phyloP scores from a whole-genome alignment of 208 protist species.

The Leishmania mexicana region DNA sequence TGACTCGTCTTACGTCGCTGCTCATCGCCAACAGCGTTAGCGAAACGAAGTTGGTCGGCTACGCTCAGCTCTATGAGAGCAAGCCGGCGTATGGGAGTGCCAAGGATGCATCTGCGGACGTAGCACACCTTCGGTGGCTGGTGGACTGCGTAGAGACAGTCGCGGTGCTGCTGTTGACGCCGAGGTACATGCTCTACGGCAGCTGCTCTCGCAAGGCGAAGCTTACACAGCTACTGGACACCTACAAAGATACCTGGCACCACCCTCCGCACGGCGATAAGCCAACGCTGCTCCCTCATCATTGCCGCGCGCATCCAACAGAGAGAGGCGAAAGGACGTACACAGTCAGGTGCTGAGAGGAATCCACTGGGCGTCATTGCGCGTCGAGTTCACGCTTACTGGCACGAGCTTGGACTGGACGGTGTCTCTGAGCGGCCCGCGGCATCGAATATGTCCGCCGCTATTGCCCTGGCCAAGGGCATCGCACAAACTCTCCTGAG shows the following conservation, averaged over 20 bases:
- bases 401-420: background rate
- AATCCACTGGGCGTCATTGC: background rate
- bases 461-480: background rate
- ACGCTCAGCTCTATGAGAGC: conserved; percentile 28
- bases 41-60: conserved; percentile 38
- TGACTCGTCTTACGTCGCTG: conserved; percentile 27
- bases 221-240: conserved; percentile 38
- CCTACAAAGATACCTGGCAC: conserved; percentile 40
- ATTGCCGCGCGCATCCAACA: background rate
- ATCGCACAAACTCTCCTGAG: background rate
- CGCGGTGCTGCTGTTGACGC: conserved; percentile 32
- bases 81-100: background rate
- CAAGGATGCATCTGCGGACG: conserved; percentile 23
- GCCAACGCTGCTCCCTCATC: conserved; percentile 14
- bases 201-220: conserved; percentile 24
- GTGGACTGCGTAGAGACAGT: conserved; percentile 29
- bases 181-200: conserved; percentile 45
- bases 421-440: background rate
- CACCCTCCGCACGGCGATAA: conserved; percentile 33
- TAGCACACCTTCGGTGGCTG: conserved; percentile 41
- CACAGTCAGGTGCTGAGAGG: background rate
- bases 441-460: background rate
- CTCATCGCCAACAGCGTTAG: conserved; percentile 25
- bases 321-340: background rate
- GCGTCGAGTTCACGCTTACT: background rate